Conservation (phyloP, 1,284 basidiomycete genomes). For the Puccinia brachypodii region DNA sequence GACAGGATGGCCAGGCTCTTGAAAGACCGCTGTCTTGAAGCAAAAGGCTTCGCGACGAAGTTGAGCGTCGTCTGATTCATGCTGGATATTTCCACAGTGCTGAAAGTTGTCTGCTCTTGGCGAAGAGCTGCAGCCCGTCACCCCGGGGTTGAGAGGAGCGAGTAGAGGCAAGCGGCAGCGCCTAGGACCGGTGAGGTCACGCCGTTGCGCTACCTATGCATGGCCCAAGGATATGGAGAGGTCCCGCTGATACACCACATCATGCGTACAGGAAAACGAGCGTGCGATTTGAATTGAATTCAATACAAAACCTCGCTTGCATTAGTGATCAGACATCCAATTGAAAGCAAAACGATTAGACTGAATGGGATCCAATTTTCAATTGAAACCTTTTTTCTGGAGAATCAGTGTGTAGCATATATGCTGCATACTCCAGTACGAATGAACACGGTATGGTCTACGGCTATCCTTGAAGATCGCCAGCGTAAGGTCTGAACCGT, state of each 20-base stretch:
- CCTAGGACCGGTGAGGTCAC: too few relatives aligned
- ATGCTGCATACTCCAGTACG: constrained; percentile 10
- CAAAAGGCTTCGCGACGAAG: background rate
- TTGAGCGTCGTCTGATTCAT: background rate
- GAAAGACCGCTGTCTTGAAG: too few relatives aligned
- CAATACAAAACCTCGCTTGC: constrained; percentile 1
- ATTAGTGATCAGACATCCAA: constrained; percentile 15
- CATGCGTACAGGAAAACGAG: background rate
- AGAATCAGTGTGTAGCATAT: background rate
- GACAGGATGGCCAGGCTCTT: background rate
- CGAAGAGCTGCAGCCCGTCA: too few relatives aligned
- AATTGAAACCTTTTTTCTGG: background rate
- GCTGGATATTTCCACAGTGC: too few relatives aligned
- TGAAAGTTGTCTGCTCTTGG: too few relatives aligned
- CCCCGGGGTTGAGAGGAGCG: too few relatives aligned
- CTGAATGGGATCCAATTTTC: background rate
- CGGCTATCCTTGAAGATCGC: constrained; percentile 8
- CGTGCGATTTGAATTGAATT: background rate
- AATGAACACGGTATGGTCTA: background rate
- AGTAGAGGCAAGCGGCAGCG: background rate
- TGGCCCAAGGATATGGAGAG: too few relatives aligned
- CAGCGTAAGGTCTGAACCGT: background rate
- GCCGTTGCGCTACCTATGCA: too few relatives aligned
- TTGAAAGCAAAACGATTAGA: background rate
- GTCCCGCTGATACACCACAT: background rate